These are phyloP conservation scores for Boletus reticulatus DNA, from an alignment of 768 basidiomycete species.

Conservation along the genomic window DNA sequence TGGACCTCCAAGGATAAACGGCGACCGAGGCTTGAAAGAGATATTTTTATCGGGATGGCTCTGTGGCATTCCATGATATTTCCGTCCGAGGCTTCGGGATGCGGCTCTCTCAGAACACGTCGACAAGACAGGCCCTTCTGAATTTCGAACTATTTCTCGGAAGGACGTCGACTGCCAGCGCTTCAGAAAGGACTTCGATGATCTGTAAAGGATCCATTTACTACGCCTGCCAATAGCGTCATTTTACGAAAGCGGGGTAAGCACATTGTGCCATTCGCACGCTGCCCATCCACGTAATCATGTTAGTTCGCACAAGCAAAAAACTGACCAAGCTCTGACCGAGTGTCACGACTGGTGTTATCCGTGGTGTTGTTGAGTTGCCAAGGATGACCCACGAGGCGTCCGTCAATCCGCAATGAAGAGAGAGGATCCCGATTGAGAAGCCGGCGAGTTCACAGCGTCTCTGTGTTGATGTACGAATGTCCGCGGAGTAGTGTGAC, in stretches of 20 bases:
- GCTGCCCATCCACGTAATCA: not conserved
- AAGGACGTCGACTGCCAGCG: not conserved
- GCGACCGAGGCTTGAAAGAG: not conserved
- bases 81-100: not conserved
- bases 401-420: slow-evolving; percentile 23
- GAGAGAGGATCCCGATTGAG: slow-evolving; percentile 8
- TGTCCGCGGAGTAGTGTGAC: slow-evolving; percentile 27
- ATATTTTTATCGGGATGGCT: not conserved
- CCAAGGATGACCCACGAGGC: slow-evolving; percentile 11
- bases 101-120: not conserved
- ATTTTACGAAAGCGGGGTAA: slow-evolving; percentile 23
- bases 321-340: too few species aligned
- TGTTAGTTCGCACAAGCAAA: not conserved
- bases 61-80: not conserved
- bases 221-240: slow-evolving; percentile 3
- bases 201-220: not conserved
- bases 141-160: not conserved
- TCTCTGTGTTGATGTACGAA: slow-evolving; percentile 4
- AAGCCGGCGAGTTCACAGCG: slow-evolving; percentile 17
- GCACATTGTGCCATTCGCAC: slow-evolving; percentile 21
- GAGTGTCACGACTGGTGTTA: too few species aligned
- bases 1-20: not conserved
- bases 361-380: not conserved
- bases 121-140: not conserved
- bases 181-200: too few species aligned